Percentiles rank a stretch among this genome's conserved stretches.
Conservation (phyloP, 2,329 filamentous ascomycete species). For the Dactylonectria macrodidyma region DNA sequence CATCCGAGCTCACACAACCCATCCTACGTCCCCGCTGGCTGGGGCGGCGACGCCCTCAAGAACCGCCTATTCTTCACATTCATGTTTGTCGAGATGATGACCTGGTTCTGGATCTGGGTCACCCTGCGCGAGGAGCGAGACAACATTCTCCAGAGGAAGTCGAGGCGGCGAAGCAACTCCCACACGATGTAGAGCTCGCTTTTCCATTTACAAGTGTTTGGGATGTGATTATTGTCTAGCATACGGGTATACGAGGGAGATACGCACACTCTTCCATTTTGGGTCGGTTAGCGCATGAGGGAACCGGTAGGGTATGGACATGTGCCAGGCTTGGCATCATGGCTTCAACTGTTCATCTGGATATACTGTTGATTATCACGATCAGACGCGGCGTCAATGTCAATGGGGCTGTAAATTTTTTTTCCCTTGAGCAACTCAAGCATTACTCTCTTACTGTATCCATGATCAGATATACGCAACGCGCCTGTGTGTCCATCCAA, state of each 20-base stretch:
- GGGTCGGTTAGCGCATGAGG: not conserved
- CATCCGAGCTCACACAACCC: constrained; percentile 52
- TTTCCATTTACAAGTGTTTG: not conserved
- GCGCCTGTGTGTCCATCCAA: constrained; percentile 40
- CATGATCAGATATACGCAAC: constrained; percentile 40
- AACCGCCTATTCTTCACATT: constrained; percentile 90
- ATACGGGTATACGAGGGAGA: constrained; percentile 22
- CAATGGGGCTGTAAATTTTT: not conserved
- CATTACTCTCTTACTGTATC: constrained; percentile 23
- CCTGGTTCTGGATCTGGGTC: constrained; percentile 90
- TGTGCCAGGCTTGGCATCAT: constrained; percentile 1
- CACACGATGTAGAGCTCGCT: constrained; percentile 29
- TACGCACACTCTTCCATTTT: not conserved
- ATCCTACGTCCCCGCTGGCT: constrained; percentile 56
- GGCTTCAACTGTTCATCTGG: not conserved
- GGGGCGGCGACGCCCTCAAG: constrained; percentile 79
- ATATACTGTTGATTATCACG: not conserved
- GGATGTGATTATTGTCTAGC: constrained; percentile 17
- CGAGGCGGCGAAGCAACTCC: constrained; percentile 47
- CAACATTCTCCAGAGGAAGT: constrained; percentile 58
- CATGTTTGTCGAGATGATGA: constrained; percentile 85
- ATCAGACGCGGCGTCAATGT: not conserved
- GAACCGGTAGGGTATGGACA: not conserved
- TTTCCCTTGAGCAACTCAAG: not conserved
- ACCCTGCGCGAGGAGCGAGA: constrained; percentile 77